Percentiles rank a stretch among this genome's conserved stretches.
phyloP scores from a whole-genome alignment of 495 filamentous ascomycete genomes.

The Thermothielavioides terrestris region DNA sequence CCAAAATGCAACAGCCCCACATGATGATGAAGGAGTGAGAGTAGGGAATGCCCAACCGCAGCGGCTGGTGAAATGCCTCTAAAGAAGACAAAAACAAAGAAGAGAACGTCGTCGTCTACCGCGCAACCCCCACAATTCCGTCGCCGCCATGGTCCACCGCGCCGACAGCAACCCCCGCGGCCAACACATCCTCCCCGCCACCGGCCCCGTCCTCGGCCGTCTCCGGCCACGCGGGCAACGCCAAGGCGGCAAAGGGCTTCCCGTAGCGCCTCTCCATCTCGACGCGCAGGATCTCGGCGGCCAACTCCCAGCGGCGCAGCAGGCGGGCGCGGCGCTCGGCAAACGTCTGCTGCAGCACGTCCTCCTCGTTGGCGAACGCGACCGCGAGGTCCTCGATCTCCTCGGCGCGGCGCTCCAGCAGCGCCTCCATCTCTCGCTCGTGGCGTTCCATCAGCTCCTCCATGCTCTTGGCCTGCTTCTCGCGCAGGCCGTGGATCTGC shows the following conservation, averaged over 20 bases:
- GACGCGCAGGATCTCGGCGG: constrained; percentile 52
- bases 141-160: too few species aligned
- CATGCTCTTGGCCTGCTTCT: constrained; percentile 61
- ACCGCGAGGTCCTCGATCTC: constrained; percentile 51
- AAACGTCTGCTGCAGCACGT: constrained; percentile 39
- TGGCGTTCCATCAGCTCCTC: constrained; percentile 59
- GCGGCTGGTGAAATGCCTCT: too few species aligned
- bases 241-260: constrained; percentile 41
- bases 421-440: constrained; percentile 49
- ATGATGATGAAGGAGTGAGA: too few species aligned
- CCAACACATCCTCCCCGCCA: too few species aligned
- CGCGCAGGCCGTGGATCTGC: constrained; percentile 72
- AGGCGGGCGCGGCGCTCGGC: constrained; percentile 43
- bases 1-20: background rate
- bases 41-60: too few species aligned
- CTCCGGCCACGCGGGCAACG: constrained; percentile 34
- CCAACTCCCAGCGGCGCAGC: constrained; percentile 51
- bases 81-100: too few species aligned
- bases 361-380: constrained; percentile 47
- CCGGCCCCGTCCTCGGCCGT: background rate
- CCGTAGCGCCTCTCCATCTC: constrained; percentile 47
- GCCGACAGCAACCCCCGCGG: too few species aligned
- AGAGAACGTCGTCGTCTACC: too few species aligned
- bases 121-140: too few species aligned
- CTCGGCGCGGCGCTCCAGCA: constrained; percentile 44